These are phyloP conservation scores for Diaporthe ampelina DNA, from an alignment of 2,329 filamentous ascomycete genomes.

Conservation along the genomic window DNA sequence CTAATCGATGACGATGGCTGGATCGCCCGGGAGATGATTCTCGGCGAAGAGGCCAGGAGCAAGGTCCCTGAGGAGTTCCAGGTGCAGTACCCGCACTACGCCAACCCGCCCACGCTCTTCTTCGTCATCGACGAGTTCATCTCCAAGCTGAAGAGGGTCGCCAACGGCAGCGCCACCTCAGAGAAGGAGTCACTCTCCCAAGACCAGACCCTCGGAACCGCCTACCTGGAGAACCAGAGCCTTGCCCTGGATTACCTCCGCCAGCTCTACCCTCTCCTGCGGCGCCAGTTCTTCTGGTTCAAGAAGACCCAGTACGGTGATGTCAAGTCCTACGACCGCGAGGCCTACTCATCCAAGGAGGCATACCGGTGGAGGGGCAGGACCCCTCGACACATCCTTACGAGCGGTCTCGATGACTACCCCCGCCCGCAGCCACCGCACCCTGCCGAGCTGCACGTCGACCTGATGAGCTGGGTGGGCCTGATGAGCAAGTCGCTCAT, in stretches of 20 bases:
- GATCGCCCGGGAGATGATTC: constrained; percentile 96
- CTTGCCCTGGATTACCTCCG: constrained; percentile 79
- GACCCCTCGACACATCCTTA: constrained; percentile 87
- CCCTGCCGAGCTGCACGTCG: constrained; percentile 94
- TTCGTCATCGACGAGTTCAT: constrained; percentile 88
- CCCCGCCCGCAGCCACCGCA: constrained; percentile 94
- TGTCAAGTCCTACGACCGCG: constrained; percentile 90
- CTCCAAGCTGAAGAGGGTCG: constrained; percentile 75
- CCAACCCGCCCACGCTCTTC: constrained; percentile 95
- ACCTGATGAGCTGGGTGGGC: constrained; percentile 97
- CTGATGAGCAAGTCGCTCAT: constrained; percentile 91
- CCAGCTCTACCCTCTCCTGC: constrained; percentile 86
- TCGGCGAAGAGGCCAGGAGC: constrained; percentile 90
- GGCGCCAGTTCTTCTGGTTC: constrained; percentile 95
- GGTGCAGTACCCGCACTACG: constrained; percentile 95
- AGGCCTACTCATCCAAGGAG: constrained; percentile 90
- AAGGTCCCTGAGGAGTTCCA: constrained; percentile 96
- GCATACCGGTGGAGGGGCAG: constrained; percentile 96
- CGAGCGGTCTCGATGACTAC: constrained; percentile 96
- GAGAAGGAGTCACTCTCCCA: constrained; percentile 60
- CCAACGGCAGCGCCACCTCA: constrained; percentile 60
- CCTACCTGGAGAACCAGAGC: constrained; percentile 76
- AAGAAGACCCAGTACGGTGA: constrained; percentile 91
- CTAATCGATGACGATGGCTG: constrained; percentile 97
- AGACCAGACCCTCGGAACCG: constrained; percentile 68